Evolutionary conservation across 176 grass and related monocot species (phyloP).

Genomic region (Aegilops longissima): DNA sequence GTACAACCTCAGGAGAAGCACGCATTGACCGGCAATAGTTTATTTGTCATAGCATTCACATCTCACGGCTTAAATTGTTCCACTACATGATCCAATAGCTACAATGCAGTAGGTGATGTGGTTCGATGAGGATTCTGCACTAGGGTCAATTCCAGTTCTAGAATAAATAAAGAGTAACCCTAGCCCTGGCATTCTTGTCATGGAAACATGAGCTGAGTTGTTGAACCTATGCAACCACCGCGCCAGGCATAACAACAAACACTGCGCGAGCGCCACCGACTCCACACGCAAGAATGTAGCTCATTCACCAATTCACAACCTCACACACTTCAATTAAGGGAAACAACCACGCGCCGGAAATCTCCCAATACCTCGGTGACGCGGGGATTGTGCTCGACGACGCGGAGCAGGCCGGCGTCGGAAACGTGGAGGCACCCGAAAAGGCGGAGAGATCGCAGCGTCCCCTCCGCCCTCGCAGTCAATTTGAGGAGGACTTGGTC

Average conservation of each 20-base stretch:
- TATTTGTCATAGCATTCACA: background rate
- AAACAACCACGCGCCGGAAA: background rate
- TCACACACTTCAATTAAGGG: background rate
- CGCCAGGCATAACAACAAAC: constrained; percentile 18
- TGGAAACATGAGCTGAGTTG: background rate
- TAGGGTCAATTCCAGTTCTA: background rate
- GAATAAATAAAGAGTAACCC: too few species aligned
- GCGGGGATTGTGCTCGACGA: constrained; percentile 55
- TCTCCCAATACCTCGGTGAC: constrained; percentile 58
- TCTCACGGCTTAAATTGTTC: background rate
- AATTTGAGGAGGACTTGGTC: constrained; percentile 33
- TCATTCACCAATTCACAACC: background rate
- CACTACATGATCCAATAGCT: background rate
- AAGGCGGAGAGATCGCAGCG: constrained; percentile 50
- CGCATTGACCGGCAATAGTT: background rate
- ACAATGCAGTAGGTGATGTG: background rate
- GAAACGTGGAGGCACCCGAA: constrained; percentile 48
- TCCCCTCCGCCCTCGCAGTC: constrained; percentile 32
- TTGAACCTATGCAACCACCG: background rate
- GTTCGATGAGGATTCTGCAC: background rate
- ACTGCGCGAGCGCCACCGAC: background rate
- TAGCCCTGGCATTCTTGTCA: background rate
- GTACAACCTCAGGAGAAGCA: background rate
- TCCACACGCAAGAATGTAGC: background rate
- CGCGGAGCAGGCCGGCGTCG: constrained; percentile 61